phyloP scores from a whole-genome alignment of 2,329 filamentous ascomycete species.

The Parafenestella ontariensis region DNA sequence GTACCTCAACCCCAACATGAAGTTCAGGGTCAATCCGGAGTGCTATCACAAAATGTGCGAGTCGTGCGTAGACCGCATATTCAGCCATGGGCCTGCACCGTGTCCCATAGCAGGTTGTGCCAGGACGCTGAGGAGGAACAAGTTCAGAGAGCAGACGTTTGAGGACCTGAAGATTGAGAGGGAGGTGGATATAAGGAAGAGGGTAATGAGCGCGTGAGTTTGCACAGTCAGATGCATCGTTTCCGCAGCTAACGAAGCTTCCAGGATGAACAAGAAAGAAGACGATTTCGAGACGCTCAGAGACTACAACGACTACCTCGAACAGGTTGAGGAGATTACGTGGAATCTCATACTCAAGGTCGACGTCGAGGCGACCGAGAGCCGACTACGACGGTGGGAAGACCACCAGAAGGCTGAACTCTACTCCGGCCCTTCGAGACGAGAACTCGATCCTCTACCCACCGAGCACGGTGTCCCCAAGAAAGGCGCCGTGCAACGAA shows the following conservation, averaged over 20 bases:
- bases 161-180: constrained; percentile 86
- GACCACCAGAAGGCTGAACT: constrained; percentile 68
- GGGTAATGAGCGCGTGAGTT: constrained; percentile 68
- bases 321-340: constrained; percentile 88
- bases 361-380: constrained; percentile 69
- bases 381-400: constrained; percentile 72
- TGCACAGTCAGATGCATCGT: neutral
- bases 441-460: constrained; percentile 25
- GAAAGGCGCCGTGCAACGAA: constrained; percentile 71
- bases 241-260: constrained; percentile 8
- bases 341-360: constrained; percentile 82
- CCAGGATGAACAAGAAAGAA: constrained; percentile 84
- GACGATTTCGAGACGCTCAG: constrained; percentile 87
- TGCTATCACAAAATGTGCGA: constrained; percentile 99
- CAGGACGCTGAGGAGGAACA: constrained; percentile 82
- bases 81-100: constrained; percentile 87
- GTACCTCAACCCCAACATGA: constrained; percentile 93
- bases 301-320: constrained; percentile 92
- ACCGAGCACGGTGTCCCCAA: constrained; percentile 55
- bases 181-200: constrained; percentile 87
- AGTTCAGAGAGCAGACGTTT: constrained; percentile 89
- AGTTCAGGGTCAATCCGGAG: constrained; percentile 95
- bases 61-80: constrained; percentile 93
- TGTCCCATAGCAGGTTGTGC: constrained; percentile 91
- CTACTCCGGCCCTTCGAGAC: constrained; percentile 54